Percentiles rank a stretch among this genome's conserved stretches.
phyloP scores from a whole-genome alignment of 768 basidiomycete genomes.

The Tremella fuciformis region DNA sequence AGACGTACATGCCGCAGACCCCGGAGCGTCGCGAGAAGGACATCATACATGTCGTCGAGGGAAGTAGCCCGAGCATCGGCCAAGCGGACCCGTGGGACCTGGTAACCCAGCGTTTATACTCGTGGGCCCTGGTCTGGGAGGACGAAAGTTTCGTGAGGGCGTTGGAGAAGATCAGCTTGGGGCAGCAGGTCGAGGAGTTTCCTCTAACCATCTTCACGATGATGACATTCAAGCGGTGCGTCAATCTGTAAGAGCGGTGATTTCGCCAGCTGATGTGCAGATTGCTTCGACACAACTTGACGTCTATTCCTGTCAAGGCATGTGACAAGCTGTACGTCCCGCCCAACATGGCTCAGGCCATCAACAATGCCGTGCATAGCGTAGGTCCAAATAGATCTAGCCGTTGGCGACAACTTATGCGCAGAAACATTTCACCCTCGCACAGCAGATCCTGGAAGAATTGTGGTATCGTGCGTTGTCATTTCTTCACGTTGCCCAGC shows the following conservation, averaged over 20 bases:
- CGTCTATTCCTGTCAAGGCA: constrained; percentile 27
- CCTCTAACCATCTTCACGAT: constrained; percentile 49
- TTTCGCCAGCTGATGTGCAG: constrained; percentile 17
- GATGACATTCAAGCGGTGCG: constrained; percentile 50
- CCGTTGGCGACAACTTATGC: background rate
- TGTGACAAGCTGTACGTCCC: constrained; percentile 52
- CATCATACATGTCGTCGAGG: background rate
- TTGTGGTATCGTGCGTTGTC: constrained; percentile 47
- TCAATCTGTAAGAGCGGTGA: background rate
- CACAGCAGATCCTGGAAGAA: constrained; percentile 45
- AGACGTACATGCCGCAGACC: no score
- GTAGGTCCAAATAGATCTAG: constrained; percentile 27
- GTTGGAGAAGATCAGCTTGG: constrained; percentile 44
- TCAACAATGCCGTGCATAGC: constrained; percentile 50
- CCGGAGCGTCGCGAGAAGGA: background rate
- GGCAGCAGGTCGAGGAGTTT: constrained; percentile 47
- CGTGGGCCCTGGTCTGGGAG: constrained; percentile 50
- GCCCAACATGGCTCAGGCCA: constrained; percentile 45
- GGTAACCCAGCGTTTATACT: constrained; percentile 46
- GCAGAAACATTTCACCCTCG: constrained; percentile 42
- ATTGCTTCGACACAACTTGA: constrained; percentile 35
- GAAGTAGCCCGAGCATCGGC: no score
- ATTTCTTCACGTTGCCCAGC: background rate
- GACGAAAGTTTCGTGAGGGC: constrained; percentile 43
- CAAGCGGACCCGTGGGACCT: constrained; percentile 42